Percentiles rank a stretch among this genome's conserved stretches.
These are phyloP conservation scores for Arabidopsis suecica DNA, from an alignment of 345 rosid species.

Conservation along the genomic window DNA sequence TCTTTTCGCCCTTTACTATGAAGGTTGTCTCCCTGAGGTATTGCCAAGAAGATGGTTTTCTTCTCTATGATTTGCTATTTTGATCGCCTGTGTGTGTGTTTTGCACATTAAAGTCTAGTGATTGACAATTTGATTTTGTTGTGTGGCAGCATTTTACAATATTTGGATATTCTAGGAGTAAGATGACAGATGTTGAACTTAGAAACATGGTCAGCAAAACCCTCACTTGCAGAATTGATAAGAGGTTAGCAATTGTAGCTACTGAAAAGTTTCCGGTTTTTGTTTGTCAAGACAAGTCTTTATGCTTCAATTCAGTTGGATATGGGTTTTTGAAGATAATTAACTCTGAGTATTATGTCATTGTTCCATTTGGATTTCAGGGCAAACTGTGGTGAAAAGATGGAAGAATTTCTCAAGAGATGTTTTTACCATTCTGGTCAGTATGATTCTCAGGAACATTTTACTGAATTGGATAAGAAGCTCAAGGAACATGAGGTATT, in stretches of 20 bases:
- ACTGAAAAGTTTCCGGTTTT: background rate
- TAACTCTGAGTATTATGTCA: constrained; percentile 7
- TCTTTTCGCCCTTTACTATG: constrained; percentile 95
- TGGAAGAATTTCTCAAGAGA: constrained; percentile 93
- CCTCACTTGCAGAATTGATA: constrained; percentile 94
- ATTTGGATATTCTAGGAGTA: constrained; percentile 95
- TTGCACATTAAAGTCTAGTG: background rate
- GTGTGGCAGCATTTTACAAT: constrained; percentile 83
- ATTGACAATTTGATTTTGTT: constrained; percentile 25
- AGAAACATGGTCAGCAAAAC: constrained; percentile 96
- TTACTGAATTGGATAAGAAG: constrained; percentile 77
- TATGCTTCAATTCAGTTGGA: background rate
- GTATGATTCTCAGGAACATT: constrained; percentile 82
- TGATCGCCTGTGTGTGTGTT: constrained; percentile 5
- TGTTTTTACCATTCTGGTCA: constrained; percentile 99
- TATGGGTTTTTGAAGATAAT: constrained; percentile 2
- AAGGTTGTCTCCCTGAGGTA: constrained; percentile 95
- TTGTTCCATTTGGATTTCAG: constrained; percentile 53
- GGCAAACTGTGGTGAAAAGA: constrained; percentile 90
- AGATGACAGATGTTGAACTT: constrained; percentile 94
- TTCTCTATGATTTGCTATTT: constrained; percentile 25
- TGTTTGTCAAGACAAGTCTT: background rate
- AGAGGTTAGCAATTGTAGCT: constrained; percentile 58
- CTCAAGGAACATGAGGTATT: constrained; percentile 89
- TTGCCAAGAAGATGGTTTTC: background rate